Evolutionary conservation across 2,329 filamentous ascomycete genomes (phyloP).

Genomic region (Fusarium tuaranense): DNA sequence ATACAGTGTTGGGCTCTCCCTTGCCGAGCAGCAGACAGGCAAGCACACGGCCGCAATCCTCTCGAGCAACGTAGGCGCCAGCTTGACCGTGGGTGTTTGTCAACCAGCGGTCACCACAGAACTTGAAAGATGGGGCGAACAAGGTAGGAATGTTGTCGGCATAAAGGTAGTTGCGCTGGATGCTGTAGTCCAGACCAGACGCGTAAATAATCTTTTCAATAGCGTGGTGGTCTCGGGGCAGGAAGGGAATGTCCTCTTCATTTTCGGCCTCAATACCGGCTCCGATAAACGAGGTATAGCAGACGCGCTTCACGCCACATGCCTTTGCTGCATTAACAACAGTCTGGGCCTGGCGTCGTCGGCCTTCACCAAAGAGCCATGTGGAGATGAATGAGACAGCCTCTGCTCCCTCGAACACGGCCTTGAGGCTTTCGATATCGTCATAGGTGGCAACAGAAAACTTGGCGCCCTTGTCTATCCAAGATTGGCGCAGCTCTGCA

Average conservation of each 20-base stretch:
- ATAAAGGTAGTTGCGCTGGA: constrained; percentile 42
- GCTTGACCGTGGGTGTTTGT: constrained; percentile 36
- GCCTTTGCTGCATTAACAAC: constrained; percentile 40
- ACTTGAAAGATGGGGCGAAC: constrained; percentile 38
- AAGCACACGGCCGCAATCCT: constrained; percentile 39
- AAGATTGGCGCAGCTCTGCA: constrained; percentile 19
- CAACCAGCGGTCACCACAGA: constrained; percentile 40
- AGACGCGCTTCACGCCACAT: constrained; percentile 38
- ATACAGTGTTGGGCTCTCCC: constrained; percentile 39
- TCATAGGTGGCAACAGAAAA: constrained; percentile 37
- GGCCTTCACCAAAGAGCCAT: constrained; percentile 39
- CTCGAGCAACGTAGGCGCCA: constrained; percentile 38
- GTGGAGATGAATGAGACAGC: constrained; percentile 41
- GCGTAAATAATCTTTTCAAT: constrained; percentile 39
- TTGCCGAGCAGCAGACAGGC: constrained; percentile 32
- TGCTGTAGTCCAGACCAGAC: constrained; percentile 37
- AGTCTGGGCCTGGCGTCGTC: constrained; percentile 34
- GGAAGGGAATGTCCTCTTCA: constrained; percentile 42
- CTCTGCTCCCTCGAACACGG: constrained; percentile 40
- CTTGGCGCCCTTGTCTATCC: constrained; percentile 38
- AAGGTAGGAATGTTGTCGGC: constrained; percentile 39
- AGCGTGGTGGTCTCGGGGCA: constrained; percentile 40
- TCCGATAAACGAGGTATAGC: constrained; percentile 41
- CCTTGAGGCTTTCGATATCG: constrained; percentile 37
- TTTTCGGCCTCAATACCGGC: constrained; percentile 40